Conservation (phyloP, 2,329 filamentous ascomycete species). For the Pseudogymnoascus sp. region DNA sequence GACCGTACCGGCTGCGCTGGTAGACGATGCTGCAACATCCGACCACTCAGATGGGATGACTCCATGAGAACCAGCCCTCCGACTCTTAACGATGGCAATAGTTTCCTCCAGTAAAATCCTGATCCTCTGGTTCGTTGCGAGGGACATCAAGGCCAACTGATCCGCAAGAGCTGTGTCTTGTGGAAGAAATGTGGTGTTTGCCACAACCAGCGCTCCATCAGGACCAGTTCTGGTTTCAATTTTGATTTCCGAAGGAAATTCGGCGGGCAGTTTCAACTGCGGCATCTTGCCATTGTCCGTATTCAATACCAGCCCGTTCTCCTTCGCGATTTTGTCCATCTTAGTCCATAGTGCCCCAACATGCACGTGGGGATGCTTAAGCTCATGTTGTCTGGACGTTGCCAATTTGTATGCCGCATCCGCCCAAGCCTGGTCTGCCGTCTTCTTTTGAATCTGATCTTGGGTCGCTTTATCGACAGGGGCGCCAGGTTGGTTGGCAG, state of each 20-base stretch:
- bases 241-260: conserved; percentile 34
- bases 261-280: conserved; percentile 25
- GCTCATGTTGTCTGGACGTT: conserved; percentile 50
- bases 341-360: conserved; percentile 30
- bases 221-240: conserved; percentile 52
- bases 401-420: conserved; percentile 50
- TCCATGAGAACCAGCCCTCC: conserved; percentile 74
- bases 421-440: conserved; percentile 58
- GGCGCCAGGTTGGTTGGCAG: conserved; percentile 56
- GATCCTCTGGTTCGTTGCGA: conserved; percentile 74
- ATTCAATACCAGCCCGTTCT: conserved; percentile 50
- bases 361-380: conserved; percentile 46
- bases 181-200: conserved; percentile 63
- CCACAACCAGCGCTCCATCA: conserved; percentile 56
- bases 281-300: conserved; percentile 49
- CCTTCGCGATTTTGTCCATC: conserved; percentile 50
- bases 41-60: conserved; percentile 69
- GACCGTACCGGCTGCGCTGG: conserved; percentile 29
- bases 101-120: conserved; percentile 72
- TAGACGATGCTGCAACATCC: conserved; percentile 54
- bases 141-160: conserved; percentile 72
- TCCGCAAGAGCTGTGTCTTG: conserved; percentile 71
- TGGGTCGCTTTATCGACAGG: conserved; percentile 42
- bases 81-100: conserved; percentile 58
- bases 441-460: conserved; percentile 58